phyloP scores from a whole-genome alignment of 192 early-diverging fungal species.

The Spizellomyces sp. region DNA sequence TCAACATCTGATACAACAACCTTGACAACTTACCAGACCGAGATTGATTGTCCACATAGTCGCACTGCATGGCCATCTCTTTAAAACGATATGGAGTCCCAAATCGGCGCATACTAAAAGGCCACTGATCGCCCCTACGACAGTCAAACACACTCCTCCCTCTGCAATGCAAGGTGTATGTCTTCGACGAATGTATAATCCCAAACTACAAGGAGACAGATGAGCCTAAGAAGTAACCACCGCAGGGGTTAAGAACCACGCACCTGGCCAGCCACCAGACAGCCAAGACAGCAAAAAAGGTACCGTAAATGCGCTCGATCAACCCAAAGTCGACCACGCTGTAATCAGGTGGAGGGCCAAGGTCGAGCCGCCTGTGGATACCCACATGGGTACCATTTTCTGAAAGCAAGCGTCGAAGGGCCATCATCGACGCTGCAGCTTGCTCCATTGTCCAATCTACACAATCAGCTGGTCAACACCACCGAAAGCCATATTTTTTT shows the following conservation, averaged over 20 bases:
- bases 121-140: conserved; percentile 5
- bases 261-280: conserved; percentile 14
- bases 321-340: not conserved
- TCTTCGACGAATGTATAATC: conserved; percentile 2
- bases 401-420: no score
- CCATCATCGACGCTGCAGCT: no score
- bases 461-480: no score
- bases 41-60: conserved; percentile 12
- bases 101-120: not conserved
- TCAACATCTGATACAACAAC: not conserved
- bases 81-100: conserved; percentile 2
- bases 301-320: not conserved
- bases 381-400: no score
- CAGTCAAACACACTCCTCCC: conserved; percentile 2
- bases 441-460: no score
- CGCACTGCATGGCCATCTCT: conserved; percentile 10
- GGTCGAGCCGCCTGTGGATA: no score
- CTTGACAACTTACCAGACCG: not conserved
- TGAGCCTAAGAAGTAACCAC: not conserved
- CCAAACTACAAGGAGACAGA: not conserved
- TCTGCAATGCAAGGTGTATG: conserved; percentile 1
- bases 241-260: not conserved
- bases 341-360: no score
- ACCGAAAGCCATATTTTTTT: no score
- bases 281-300: not conserved